A percentile compares a stretch with the other conserved stretches of the same genome.
Conservation (phyloP, 768 basidiomycete species). For the Stropharia rugosoannulata region DNA sequence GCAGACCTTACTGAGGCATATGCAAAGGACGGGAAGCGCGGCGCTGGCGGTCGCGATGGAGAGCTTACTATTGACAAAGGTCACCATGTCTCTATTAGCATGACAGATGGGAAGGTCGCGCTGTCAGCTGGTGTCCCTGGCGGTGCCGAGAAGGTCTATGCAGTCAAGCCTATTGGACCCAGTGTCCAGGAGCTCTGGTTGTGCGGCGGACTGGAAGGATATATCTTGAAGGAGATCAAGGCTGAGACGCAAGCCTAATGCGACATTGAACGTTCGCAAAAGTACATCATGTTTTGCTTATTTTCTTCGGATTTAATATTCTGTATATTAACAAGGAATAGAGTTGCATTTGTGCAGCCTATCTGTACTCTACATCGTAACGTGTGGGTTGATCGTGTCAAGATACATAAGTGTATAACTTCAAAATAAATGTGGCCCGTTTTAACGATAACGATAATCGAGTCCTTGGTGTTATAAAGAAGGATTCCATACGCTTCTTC, state of each 20-base stretch:
- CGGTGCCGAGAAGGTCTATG: constrained; percentile 49
- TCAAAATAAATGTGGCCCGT: background rate
- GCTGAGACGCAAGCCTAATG: constrained; percentile 19
- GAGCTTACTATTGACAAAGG: constrained; percentile 83
- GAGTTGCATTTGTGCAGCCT: constrained; percentile 1
- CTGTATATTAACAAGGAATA: background rate
- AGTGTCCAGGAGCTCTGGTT: constrained; percentile 99
- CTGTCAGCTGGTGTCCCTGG: constrained; percentile 43
- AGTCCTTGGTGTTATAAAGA: constrained; percentile 38
- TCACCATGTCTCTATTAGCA: constrained; percentile 62
- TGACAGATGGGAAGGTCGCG: constrained; percentile 67
- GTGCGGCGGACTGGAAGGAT: constrained; percentile 92
- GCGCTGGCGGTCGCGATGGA: constrained; percentile 76
- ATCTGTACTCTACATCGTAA: constrained; percentile 1
- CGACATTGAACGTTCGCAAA: background rate
- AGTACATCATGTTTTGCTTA: constrained; percentile 1
- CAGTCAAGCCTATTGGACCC: constrained; percentile 75
- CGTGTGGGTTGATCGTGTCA: background rate
- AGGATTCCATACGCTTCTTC: constrained; percentile 58
- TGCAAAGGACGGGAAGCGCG: constrained; percentile 72
- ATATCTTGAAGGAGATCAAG: constrained; percentile 75
- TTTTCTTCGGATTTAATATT: constrained; percentile 4
- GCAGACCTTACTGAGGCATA: constrained; percentile 75
- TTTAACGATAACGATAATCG: background rate
- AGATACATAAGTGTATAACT: background rate